Percentiles rank a stretch among this genome's conserved stretches.
phyloP scores from a whole-genome alignment of 2,329 filamentous ascomycete genomes.

The Kalmusia sp. region DNA sequence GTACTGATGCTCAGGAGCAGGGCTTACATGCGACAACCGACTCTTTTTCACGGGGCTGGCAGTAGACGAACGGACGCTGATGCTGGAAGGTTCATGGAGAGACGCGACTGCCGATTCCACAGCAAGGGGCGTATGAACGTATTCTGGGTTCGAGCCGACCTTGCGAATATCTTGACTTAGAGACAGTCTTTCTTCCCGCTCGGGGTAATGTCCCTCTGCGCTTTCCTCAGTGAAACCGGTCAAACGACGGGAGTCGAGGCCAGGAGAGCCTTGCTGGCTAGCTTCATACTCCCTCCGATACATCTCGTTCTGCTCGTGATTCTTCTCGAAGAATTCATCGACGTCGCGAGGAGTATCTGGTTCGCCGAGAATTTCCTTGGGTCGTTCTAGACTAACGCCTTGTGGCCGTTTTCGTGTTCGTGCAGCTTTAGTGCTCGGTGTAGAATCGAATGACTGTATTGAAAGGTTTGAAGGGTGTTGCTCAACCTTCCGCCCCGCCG shows the following conservation, averaged over 20 bases:
- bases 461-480: conserved; percentile 64
- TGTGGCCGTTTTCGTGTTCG: conserved; percentile 61
- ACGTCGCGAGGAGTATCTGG: conserved; percentile 46
- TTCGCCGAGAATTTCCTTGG: conserved; percentile 55
- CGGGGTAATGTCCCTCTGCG: conserved; percentile 61
- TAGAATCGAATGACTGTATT: conserved; percentile 64
- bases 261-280: conserved; percentile 58
- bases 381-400: conserved; percentile 60
- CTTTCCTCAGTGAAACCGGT: conserved; percentile 64
- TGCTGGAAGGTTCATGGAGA: conserved; percentile 80
- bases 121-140: conserved; percentile 73
- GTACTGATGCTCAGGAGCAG: conserved; percentile 54
- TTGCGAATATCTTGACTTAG: conserved; percentile 75
- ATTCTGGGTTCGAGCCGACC: conserved; percentile 76
- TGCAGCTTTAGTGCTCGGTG: conserved; percentile 64
- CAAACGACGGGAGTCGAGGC: conserved; percentile 60
- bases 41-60: conserved; percentile 32
- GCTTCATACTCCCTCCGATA: conserved; percentile 56
- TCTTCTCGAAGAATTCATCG: conserved; percentile 59
- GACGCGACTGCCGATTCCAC: conserved; percentile 93
- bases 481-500: conserved; percentile 64
- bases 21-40: conserved; percentile 19
- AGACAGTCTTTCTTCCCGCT: conserved; percentile 53
- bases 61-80: conserved; percentile 59
- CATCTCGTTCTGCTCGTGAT: conserved; percentile 67